Conservation (phyloP, 2,329 filamentous ascomycete genomes). For the Dactylellina leptospora region DNA sequence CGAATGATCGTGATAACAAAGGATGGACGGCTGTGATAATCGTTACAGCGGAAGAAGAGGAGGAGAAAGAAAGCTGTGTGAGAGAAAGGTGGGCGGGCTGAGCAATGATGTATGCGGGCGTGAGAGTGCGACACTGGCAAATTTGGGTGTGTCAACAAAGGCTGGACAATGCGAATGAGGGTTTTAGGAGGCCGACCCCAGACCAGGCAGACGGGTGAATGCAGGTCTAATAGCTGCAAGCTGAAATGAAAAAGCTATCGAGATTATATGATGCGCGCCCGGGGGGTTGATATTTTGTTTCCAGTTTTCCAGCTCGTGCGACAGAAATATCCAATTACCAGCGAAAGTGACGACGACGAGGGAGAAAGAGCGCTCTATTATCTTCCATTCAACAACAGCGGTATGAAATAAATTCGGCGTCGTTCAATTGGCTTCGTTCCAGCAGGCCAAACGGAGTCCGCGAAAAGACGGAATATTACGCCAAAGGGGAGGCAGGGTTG, state of each 20-base stretch:
- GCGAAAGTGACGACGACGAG: too few relatives aligned
- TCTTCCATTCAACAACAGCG: not conserved
- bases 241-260: conserved; percentile 8
- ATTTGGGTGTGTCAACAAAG: conserved; percentile 21
- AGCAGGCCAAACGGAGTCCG: conserved; percentile 1
- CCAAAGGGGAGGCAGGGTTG: not conserved
- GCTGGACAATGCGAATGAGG: conserved; percentile 11
- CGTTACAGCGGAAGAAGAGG: not conserved
- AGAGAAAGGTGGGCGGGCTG: not conserved
- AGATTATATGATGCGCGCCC: not conserved
- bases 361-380: not conserved
- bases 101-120: not conserved
- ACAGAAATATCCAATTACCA: not conserved
- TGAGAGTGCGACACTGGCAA: not conserved
- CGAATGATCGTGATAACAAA: conserved; percentile 14
- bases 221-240: conserved; percentile 16
- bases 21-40: not conserved
- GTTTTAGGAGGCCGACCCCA: conserved; percentile 5
- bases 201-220: conserved; percentile 33
- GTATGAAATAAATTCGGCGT: not conserved
- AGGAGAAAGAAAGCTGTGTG: conserved; percentile 4
- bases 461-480: not conserved
- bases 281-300: conserved; percentile 4
- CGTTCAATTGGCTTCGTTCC: conserved; percentile 18
- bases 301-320: conserved; percentile 17